These are phyloP conservation scores for Scedosporium apiospermum DNA, from an alignment of 2,329 filamentous ascomycete genomes.

Conservation along the genomic window DNA sequence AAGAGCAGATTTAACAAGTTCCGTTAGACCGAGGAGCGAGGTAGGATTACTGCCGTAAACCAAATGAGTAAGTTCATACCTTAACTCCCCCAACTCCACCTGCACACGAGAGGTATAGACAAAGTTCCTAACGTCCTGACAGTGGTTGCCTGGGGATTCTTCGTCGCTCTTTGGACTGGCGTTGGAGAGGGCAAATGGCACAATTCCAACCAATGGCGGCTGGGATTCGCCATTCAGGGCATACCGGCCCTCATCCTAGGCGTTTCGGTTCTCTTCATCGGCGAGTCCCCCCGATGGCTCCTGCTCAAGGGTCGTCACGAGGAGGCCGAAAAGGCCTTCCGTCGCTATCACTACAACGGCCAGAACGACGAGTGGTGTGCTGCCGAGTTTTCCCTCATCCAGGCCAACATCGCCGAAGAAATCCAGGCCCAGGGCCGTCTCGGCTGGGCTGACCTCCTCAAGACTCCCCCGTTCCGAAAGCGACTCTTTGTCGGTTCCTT, in stretches of 20 bases:
- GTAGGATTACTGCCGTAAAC: conserved; percentile 28
- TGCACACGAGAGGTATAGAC: too few relatives aligned
- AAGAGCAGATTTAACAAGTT: too few relatives aligned
- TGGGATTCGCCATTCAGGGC: conserved; percentile 41
- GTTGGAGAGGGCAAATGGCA: conserved; percentile 34
- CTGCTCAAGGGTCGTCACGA: conserved; percentile 30
- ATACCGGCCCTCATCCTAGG: conserved; percentile 38
- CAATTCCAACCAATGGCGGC: conserved; percentile 25
- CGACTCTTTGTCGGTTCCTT: conserved; percentile 28
- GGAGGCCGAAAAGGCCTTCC: conserved; percentile 31
- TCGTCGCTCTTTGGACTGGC: conserved; percentile 44
- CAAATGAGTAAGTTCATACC: conserved; percentile 25
- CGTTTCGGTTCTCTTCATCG: conserved; percentile 31
- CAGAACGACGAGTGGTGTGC: conserved; percentile 32
- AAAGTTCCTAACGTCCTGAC: neutral
- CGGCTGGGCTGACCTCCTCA: conserved; percentile 22
- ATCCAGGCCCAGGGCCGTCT: conserved; percentile 17
- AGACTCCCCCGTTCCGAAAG: conserved; percentile 23
- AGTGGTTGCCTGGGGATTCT: conserved; percentile 38
- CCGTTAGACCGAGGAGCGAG: conserved; percentile 24
- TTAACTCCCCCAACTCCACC: neutral
- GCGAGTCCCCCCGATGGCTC: conserved; percentile 38
- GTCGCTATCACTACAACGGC: conserved; percentile 42
- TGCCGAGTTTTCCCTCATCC: conserved; percentile 23
- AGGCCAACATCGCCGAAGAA: conserved; percentile 26